Base-by-base conservation (phyloP, 169 alveolate genomes). In the Cardiosporidium cionae region DNA sequence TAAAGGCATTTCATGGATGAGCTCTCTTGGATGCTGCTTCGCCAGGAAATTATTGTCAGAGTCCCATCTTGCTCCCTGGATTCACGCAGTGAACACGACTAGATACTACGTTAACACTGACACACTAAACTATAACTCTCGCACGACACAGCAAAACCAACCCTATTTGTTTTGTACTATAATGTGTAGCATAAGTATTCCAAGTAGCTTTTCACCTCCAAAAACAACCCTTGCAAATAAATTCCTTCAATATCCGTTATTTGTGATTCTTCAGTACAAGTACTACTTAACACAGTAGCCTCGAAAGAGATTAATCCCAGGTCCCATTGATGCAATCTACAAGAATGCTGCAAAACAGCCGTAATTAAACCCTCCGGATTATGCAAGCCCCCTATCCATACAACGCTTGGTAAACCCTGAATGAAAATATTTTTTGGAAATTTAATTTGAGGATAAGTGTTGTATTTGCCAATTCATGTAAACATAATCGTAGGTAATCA, bases 21-120 rank as follows among this genome's bases (percentile, higher is more conserved):
- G 91, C 85, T 89, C 93, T 70, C 92, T 92, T 23, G 97, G 96
- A 31, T 74, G 66, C 74, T 92, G 94, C 53, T 92, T 89, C n/a
- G 91, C 90, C 52, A 92, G 78, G 69, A 92, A 89, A 52, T 89
- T 87, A 36, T 77, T 79, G 33, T 87, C 90, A 36, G 80, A 68
- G 77, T 92, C 93, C 97, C 97, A 94, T 52, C 89, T 87, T 32
- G 98, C 96, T 9, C 98, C 98, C 88, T 94, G 94, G 64, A 89
- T 72, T 76, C 87, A 90, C 33, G 90, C 32, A 28, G 79, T 81
- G 70, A 64, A 75, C 2, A 75, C 78, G 63, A 37, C 53, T 29
- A 2, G 1, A 66, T 9, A 31, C 9, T 9, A 16, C 69, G 9
- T 9, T 7, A 3, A 65, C 3, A 54, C 7, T 25, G 35, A 54